Base-by-base conservation (phyloP, 2,329 filamentous ascomycete genomes). In the Coniochaeta hoffmannii region DNA sequence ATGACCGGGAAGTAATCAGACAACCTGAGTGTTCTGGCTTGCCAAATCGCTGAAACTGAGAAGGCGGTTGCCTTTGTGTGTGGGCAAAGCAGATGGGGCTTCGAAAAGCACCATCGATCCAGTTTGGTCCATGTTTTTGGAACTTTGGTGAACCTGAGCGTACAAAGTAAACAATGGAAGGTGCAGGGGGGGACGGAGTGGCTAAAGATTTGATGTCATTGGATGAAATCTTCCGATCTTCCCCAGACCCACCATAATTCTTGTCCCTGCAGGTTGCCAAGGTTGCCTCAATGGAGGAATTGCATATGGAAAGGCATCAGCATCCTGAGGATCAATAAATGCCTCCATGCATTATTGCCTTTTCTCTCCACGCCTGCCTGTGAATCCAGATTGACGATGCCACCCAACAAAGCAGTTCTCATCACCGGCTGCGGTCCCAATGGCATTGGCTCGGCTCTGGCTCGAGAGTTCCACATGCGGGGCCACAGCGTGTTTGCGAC, bases 401-500 rank as follows among this genome's bases (percentile, higher is more conserved):
- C 60, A 10, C 58, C 32, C 11, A 66, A 64, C 56, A 62, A n/a
- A n/a, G n/a, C 62, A n/a, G 53, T 66, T 41, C 58, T 66, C 8
- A 64, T 66, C 41, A 67, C 64, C 22, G 64, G 65, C 53, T 66
- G 64, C 55, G 62, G 63, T 2, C 57, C 60, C 2, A 46, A 53
- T 24, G 64, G 63, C 53, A 66, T 66, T 54, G 64, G 64, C 34
- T 52, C 60, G 12, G 62, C 64, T 9, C 59, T 66, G 31, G 62
- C 63, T 15, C 61, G 34, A 50, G 65, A 66, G 46, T 66, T 67
- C 58, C 63, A 65, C 55, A 31, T 60, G 53, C 63, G 63, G 38
- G 65, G 64, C 35, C 65, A 67, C 57, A 60, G 62, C 8, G 66
- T 68, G 24, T 62, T 66, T 55, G 66, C 66, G 8, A 63, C 65